Conservation (phyloP, 2,329 filamentous ascomycete species). For the Penicillium aurantiogriseum region DNA sequence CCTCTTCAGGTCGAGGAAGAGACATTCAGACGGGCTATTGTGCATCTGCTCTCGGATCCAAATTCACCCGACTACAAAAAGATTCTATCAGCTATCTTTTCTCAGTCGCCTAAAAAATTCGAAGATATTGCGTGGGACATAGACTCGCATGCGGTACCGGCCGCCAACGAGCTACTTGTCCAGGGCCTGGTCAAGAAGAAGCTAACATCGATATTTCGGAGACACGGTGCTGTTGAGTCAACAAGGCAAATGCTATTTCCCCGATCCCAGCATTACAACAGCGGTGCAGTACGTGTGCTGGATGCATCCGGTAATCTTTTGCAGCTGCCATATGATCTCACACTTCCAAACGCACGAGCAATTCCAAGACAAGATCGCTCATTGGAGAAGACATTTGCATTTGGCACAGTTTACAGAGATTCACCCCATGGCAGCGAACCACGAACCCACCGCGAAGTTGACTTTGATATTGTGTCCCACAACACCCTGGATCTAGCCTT, state of each 20-base stretch:
- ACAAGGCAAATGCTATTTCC: slow-evolving; percentile 76
- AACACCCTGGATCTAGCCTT: slow-evolving; percentile 78
- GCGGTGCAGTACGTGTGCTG: slow-evolving; percentile 73
- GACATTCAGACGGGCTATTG: slow-evolving; percentile 78
- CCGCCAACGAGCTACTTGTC: slow-evolving; percentile 58
- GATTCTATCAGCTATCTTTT: slow-evolving; percentile 82
- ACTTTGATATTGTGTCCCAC: slow-evolving; percentile 91
- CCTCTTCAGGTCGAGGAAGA: slow-evolving; percentile 92
- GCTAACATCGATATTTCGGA: slow-evolving; percentile 74
- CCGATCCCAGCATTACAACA: slow-evolving; percentile 72
- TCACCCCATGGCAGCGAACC: slow-evolving; percentile 77
- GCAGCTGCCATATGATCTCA: slow-evolving; percentile 92
- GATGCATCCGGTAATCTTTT: slow-evolving; percentile 82
- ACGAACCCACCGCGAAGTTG: slow-evolving; percentile 78
- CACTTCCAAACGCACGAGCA: slow-evolving; percentile 79
- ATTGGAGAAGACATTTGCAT: slow-evolving; percentile 76
- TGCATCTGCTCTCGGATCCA: slow-evolving; percentile 71
- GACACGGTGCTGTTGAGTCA: slow-evolving; percentile 83
- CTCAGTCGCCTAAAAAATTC: slow-evolving; percentile 70
- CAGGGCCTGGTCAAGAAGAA: slow-evolving; percentile 72
- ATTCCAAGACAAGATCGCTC: slow-evolving; percentile 66
- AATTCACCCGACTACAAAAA: slow-evolving; percentile 86
- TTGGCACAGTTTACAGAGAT: slow-evolving; percentile 84
- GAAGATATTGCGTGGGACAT: slow-evolving; percentile 81
- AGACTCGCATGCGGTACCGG: slow-evolving; percentile 54